Evolutionary conservation across 257 asterid species (phyloP), one percentile per base, ranked within the genome.

Genomic region (Perilla frutescens): DNA sequence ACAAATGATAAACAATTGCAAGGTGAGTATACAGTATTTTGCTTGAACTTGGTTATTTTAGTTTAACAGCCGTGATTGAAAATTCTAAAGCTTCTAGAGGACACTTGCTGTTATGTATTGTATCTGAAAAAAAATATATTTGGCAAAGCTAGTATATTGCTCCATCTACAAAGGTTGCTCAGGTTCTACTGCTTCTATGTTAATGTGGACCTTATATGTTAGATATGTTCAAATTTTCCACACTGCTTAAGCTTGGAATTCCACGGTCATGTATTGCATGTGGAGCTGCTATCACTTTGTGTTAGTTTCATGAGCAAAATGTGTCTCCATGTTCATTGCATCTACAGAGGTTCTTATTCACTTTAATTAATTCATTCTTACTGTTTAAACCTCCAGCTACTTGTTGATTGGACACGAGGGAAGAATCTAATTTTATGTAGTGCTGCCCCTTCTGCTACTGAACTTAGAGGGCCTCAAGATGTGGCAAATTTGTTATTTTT

Each of bases 371-470:
- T 43, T 29, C 66, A 47, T 62, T 63, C 82, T 74, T 37, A 67
- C 70, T 72, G 39, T 44, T 39, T 71, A 59, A 76, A 60, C 65
- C 74, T 84, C 60, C 98, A 92, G 98, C 84, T 90, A 62, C 92
- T 95, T 76, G 93, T 89, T 75, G 94, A 92, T 72, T 95, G 98
- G 98, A 90, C 98, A 20, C 84, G 86, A 67, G 97, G 99, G 77
- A 89, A 87, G 81, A 90, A 89, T 72, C 76, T 95, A 47, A 87
- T 95, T 48, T 54, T 95, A 73, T 77, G 89, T 6, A 89, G 98
- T 85, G 90, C 85, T 79, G 92, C 98, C 74, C 62, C 91, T 79
- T 86, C 90, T 80, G 89, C 81, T 49, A 80, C 93, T 45, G 96
- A 90, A 76, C 84, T 92, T 78, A 82, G 98, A 79, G 98, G 98